A percentile compares a stretch with the other conserved stretches of the same genome.
Conservation (phyloP, 495 filamentous ascomycete genomes). For the Neurospora sp. region DNA sequence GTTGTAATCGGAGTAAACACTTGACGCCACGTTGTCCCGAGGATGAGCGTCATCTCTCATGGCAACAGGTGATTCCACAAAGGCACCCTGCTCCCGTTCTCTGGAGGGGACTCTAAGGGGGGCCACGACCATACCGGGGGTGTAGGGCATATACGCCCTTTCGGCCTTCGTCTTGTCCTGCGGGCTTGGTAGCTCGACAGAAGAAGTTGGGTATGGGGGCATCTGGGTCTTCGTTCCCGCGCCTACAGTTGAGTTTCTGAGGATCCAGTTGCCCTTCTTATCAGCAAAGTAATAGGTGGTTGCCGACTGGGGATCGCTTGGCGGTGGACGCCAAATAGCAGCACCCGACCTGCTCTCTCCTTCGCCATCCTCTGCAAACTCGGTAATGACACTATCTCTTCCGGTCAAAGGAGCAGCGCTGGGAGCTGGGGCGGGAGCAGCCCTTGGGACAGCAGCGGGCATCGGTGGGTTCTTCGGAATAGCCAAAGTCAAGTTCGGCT, state of each 20-base stretch:
- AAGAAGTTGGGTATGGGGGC: neutral
- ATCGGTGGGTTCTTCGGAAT: slow-evolving; percentile 16
- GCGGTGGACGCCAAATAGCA: slow-evolving; percentile 31
- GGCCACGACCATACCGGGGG: slow-evolving; percentile 16
- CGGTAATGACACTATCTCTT: slow-evolving; percentile 33
- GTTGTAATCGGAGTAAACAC: slow-evolving; percentile 7
- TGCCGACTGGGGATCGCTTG: slow-evolving; percentile 27
- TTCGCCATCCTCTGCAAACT: slow-evolving; percentile 39
- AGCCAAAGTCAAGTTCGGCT: slow-evolving; percentile 22
- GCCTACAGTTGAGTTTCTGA: slow-evolving; percentile 18
- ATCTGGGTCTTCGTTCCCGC: neutral
- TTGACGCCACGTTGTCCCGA: slow-evolving; percentile 4
- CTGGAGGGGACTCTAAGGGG: slow-evolving; percentile 15
- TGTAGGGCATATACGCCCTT: slow-evolving; percentile 13
- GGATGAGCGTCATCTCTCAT: neutral
- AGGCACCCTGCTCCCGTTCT: slow-evolving; percentile 3
- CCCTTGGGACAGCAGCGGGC: neutral
- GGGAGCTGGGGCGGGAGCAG: slow-evolving; percentile 7
- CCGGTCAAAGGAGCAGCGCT: slow-evolving; percentile 4
- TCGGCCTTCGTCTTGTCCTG: slow-evolving; percentile 32
- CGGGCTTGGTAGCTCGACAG: slow-evolving; percentile 28
- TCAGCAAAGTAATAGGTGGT: slow-evolving; percentile 33
- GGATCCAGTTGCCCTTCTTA: slow-evolving; percentile 36
- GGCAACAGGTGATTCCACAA: slow-evolving; percentile 10
- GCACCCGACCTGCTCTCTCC: slow-evolving; percentile 19